phyloP scores from a whole-genome alignment of 257 asterid species.

The Plectranthus barbatus region DNA sequence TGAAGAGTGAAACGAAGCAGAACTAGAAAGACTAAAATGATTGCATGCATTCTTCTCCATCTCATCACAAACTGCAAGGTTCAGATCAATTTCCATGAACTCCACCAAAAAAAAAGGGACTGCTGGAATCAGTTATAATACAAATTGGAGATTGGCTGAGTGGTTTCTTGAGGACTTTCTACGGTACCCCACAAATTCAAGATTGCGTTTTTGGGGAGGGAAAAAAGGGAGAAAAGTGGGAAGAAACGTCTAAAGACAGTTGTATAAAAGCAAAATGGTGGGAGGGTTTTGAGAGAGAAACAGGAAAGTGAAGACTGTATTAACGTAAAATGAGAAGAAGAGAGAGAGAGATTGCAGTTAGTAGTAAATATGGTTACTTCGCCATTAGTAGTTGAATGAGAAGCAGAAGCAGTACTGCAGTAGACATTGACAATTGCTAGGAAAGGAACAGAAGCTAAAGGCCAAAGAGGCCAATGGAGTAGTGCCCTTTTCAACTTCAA shows the following conservation, averaged over 20 bases:
- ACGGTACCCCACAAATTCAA: slow-evolving; percentile 16
- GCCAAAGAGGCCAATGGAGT: slow-evolving; percentile 25
- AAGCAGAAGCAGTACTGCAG: slow-evolving; percentile 24
- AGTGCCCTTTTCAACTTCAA: slow-evolving; percentile 35
- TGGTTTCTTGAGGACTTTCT: not conserved
- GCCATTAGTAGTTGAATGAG: slow-evolving; percentile 44
- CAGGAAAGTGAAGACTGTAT: slow-evolving; percentile 10
- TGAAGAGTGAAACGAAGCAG: slow-evolving; percentile 45
- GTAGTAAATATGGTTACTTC: slow-evolving; percentile 24
- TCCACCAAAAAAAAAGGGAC: not conserved
- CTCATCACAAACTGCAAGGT: slow-evolving; percentile 57
- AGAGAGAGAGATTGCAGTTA: not conserved
- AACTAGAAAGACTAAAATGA: slow-evolving; percentile 22
- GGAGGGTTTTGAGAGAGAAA: slow-evolving; percentile 15
- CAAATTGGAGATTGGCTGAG: slow-evolving; percentile 13
- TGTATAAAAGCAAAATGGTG: slow-evolving; percentile 15
- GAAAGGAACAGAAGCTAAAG: slow-evolving; percentile 40
- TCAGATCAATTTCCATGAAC: slow-evolving; percentile 88
- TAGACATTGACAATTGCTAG: slow-evolving; percentile 54
- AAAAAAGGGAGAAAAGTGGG: slow-evolving; percentile 15
- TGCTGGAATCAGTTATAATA: slow-evolving; percentile 1
- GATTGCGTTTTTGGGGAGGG: slow-evolving; percentile 10
- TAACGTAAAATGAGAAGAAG: not conserved
- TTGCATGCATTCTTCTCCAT: slow-evolving; percentile 50
- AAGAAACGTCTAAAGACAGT: no score